Conservation (phyloP, 225 moss, liverwort and hornwort species). For the Bryum argenteum region DNA sequence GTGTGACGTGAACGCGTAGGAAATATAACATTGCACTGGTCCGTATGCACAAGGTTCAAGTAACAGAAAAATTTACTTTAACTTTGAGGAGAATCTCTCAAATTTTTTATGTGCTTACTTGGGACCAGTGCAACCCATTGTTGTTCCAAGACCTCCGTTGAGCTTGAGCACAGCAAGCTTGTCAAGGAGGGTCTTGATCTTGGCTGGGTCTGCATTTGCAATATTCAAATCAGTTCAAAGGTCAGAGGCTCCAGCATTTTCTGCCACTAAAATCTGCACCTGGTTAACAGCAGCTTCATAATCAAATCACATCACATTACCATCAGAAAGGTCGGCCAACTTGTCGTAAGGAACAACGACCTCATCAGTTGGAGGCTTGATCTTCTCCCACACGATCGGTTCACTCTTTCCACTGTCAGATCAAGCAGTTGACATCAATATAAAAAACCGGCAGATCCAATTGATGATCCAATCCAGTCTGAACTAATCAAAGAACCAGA, state of each 20-base stretch:
- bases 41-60: not conserved
- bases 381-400: slow-evolving; percentile 87
- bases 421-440: slow-evolving; percentile 16
- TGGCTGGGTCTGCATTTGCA: slow-evolving; percentile 55
- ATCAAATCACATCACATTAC: slow-evolving; percentile 28
- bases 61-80: not conserved
- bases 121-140: slow-evolving; percentile 99
- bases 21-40: not conserved
- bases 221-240: not conserved
- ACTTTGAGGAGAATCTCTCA: not conserved
- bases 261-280: not conserved
- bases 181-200: slow-evolving; percentile 76
- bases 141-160: slow-evolving; percentile 97
- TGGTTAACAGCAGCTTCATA: not conserved
- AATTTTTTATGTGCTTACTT: slow-evolving; percentile 55
- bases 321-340: slow-evolving; percentile 65
- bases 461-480: not conserved
- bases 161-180: slow-evolving; percentile 97
- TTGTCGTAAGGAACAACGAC: slow-evolving; percentile 86
- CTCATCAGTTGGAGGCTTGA: slow-evolving; percentile 92
- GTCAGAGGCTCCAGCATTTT: not conserved
- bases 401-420: slow-evolving; percentile 54
- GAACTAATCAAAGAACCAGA: not conserved
- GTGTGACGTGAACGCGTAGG: not conserved
- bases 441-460: not conserved